Percentiles rank a stretch among this genome's conserved stretches.
Evolutionary conservation across 495 filamentous ascomycete genomes (phyloP).

Genomic region (Sporormia fimetaria): DNA sequence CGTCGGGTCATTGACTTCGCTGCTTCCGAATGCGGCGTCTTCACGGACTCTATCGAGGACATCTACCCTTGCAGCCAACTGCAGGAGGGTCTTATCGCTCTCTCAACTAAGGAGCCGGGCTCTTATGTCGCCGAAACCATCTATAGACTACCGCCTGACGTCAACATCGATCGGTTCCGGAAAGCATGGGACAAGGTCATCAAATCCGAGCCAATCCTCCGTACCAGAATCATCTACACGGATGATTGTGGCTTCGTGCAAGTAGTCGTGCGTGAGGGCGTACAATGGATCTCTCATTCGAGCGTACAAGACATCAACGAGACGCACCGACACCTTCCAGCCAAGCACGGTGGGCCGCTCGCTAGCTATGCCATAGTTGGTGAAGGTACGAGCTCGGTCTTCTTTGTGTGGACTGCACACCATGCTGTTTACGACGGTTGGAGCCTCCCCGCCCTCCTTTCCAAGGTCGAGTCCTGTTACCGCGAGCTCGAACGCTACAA

Average conservation of each 20-base stretch:
- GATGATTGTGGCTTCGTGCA: conserved; percentile 16
- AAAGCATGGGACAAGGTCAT: conserved; percentile 38
- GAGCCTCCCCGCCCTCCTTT: conserved; percentile 28
- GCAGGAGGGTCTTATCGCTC: conserved; percentile 42
- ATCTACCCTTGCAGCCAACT: conserved; percentile 50
- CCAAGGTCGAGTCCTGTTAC: conserved; percentile 15
- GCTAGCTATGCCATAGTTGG: conserved; percentile 18
- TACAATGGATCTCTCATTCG: conserved; percentile 6
- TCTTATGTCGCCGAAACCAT: conserved; percentile 37
- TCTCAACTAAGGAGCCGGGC: conserved; percentile 33
- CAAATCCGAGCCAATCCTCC: conserved; percentile 28
- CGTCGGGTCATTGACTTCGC: conserved; percentile 38
- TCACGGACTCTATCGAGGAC: conserved; percentile 38
- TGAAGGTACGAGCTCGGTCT: conserved; percentile 1
- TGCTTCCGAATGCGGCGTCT: conserved; percentile 35
- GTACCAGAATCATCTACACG: conserved; percentile 35
- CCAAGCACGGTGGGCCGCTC: conserved; percentile 8
- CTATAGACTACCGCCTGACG: conserved; percentile 34
- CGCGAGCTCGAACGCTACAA: background rate
- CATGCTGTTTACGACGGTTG: conserved; percentile 62
- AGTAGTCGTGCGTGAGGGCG: conserved; percentile 21
- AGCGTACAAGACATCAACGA: conserved; percentile 16
- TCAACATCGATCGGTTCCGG: conserved; percentile 37
- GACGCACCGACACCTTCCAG: conserved; percentile 7
- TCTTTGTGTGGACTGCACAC: conserved; percentile 42